Evolutionary conservation across 768 basidiomycete genomes (phyloP).

Genomic region (Baorangia bicolor): DNA sequence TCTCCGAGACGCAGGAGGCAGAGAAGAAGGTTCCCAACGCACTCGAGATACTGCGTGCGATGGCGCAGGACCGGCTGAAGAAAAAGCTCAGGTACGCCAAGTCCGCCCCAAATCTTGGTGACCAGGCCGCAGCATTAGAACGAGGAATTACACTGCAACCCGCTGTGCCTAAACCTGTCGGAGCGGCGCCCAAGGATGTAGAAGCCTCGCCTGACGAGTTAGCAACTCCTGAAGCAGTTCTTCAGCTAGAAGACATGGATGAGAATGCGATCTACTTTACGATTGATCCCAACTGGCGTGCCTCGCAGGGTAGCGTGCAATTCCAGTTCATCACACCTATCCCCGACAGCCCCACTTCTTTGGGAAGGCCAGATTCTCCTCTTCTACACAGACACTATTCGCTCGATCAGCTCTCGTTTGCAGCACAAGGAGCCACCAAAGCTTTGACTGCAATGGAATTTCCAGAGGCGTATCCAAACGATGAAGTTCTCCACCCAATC

Average conservation of each 20-base stretch:
- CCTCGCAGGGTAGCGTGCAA: constrained; percentile 21
- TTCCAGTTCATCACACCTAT: constrained; percentile 27
- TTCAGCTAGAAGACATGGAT: constrained; percentile 15
- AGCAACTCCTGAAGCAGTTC: not conserved
- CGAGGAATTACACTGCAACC: not conserved
- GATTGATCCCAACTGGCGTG: constrained; percentile 23
- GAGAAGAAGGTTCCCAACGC: constrained; percentile 6
- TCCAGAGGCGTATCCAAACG: not conserved
- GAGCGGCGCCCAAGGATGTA: not conserved
- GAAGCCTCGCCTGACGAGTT: not conserved
- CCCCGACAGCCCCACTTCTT: constrained; percentile 10
- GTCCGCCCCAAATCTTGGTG: constrained; percentile 25
- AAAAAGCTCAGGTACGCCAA: constrained; percentile 22
- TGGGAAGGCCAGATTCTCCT: constrained; percentile 23
- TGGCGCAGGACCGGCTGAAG: constrained; percentile 18
- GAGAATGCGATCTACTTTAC: constrained; percentile 29
- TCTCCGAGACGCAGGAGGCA: constrained; percentile 1
- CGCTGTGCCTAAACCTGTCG: not conserved
- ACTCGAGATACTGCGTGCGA: constrained; percentile 8
- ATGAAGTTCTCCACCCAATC: constrained; percentile 10
- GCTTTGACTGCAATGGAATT: not conserved
- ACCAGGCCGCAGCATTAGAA: not conserved
- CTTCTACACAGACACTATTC: constrained; percentile 23
- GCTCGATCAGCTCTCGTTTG: constrained; percentile 15
- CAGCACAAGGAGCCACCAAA: not conserved